Evolutionary conservation across 441 rosid genomes (phyloP).

Genomic region (Rhodomyrtus psidioides): DNA sequence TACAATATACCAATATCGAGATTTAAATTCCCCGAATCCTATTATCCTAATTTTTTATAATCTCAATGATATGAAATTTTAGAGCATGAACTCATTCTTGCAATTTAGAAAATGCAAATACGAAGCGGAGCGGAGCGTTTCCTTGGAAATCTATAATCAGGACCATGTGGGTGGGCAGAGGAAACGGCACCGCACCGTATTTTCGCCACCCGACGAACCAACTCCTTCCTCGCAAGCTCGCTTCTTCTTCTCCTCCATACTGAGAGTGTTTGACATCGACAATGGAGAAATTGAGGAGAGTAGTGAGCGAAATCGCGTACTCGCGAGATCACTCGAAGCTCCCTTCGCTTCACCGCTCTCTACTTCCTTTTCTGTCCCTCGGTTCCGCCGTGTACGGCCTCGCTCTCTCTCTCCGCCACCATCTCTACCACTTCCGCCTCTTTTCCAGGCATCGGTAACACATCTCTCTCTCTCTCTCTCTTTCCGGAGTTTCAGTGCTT

Average conservation of each 20-base stretch:
- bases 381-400: conserved; percentile 47
- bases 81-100: background rate
- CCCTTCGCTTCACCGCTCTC: conserved; percentile 39
- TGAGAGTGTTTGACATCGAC: background rate
- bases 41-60: too few relatives aligned
- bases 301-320: conserved; percentile 65
- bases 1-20: background rate
- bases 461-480: background rate
- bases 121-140: background rate
- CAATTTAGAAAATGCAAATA: background rate
- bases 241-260: rapidly evolving
- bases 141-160: background rate
- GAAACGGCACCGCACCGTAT: background rate
- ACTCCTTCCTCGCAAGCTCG: background rate
- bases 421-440: conserved; percentile 40
- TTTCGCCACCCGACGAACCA: background rate
- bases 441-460: conserved; percentile 43
- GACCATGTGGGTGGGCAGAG: background rate
- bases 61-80: background rate
- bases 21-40: background rate
- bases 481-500: rapidly evolving
- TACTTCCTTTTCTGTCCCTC: conserved; percentile 50
- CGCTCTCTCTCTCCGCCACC: conserved; percentile 47
- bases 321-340: conserved; percentile 32
- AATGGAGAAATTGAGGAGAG: conserved; percentile 59